Base-by-base conservation (phyloP, 176 grass and related monocot species). In the Lolium rigidum region DNA sequence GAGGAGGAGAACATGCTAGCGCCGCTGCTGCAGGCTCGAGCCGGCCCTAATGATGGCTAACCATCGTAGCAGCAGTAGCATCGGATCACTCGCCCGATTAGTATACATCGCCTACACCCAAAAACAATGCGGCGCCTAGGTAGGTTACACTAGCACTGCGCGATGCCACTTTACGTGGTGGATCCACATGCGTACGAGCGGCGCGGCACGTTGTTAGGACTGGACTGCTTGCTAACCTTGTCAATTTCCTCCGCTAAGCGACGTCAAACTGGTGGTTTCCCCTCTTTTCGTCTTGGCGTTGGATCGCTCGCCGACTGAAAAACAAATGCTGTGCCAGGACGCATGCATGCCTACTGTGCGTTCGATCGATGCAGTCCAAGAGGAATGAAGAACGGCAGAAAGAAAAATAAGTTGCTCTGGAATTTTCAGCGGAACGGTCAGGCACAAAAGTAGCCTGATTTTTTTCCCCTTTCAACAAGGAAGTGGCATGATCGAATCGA, bases 31-130 rank as follows among this genome's bases (percentile, higher is more conserved):
- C 31, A 35, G 17, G 81, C 74, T 37, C 26, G 11, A 24, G 70
- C 41, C 20, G 70, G 57, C 13, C 9, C 56, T 90, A 73, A 83
- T 79, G 74, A 90, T 90, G 64, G 74, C 84, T 38, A 80, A 7
- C 11, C 10, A 31, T 13, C 31, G 31, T 35, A 35, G 76, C 48
- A 83, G 62, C 64, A 74, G 55, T 86, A 79, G 84, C 89, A 83
- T 90, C 49, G 84, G 88, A 86, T 90, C 88, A 86, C 80, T 90
- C 79, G 84, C 79, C 37, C 47, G 47, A 86, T 79, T 84, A 74
- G 35, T 66, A 73, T 74, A 80, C 66, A 11, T 50, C 68, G 39
- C 76, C 56, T 79, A 72, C 43, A 1, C 26, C 26, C 74, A 5
- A 11, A 57, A 72, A 80, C 4, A 65, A 76, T 22, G 75, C 28